Evolutionary conservation across 768 basidiomycete genomes (phyloP).

Genomic region (Auricularia sp.): DNA sequence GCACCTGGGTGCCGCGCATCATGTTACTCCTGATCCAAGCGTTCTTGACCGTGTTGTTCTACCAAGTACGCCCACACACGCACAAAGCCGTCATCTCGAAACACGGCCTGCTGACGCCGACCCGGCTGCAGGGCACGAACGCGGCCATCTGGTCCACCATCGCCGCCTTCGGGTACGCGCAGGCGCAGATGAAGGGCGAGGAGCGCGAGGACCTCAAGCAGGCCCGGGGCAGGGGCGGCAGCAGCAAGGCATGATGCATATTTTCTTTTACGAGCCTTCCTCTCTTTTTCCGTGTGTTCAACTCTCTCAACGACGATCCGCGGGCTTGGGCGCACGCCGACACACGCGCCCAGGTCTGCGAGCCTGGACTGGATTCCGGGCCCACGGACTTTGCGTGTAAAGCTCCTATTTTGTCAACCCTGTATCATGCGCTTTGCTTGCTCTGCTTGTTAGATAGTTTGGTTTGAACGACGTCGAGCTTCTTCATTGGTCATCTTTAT

Average conservation of each 20-base stretch:
- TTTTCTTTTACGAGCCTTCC: neutral
- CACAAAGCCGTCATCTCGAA: too few relatives aligned
- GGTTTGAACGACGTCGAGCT: neutral
- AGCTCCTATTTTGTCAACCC: neutral
- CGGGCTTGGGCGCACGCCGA: neutral
- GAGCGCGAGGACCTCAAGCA: slow-evolving; percentile 53
- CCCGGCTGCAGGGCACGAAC: slow-evolving; percentile 57
- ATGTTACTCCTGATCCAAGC: slow-evolving; percentile 55
- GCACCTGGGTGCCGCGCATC: slow-evolving; percentile 53
- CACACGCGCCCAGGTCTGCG: neutral
- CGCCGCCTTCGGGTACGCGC: slow-evolving; percentile 54
- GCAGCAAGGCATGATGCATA: slow-evolving; percentile 5
- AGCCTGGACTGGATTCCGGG: neutral
- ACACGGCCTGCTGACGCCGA: neutral
- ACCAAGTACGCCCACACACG: slow-evolving; percentile 47
- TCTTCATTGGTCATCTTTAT: neutral
- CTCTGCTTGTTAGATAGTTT: neutral
- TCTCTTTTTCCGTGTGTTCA: neutral
- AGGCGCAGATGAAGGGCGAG: slow-evolving; percentile 60
- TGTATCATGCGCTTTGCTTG: neutral
- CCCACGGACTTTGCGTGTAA: neutral
- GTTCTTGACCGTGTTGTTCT: slow-evolving; percentile 55
- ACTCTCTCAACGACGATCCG: neutral
- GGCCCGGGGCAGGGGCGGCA: slow-evolving; percentile 46
- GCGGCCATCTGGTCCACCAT: slow-evolving; percentile 71